phyloP scores from a whole-genome alignment of 495 filamentous ascomycete species.

The Tuber calosporum region DNA sequence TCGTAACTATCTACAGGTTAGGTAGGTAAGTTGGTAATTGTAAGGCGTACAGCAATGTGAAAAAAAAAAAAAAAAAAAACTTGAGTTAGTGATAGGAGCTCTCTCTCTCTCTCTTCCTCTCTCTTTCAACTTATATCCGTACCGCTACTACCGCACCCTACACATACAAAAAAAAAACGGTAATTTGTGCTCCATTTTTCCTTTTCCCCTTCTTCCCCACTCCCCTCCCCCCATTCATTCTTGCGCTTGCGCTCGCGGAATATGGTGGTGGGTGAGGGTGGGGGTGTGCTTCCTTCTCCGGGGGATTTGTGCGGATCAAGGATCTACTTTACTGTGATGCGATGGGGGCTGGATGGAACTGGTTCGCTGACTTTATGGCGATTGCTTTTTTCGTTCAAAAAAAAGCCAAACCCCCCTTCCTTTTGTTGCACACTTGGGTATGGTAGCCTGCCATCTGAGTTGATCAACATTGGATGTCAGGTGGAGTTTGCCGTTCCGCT shows the following conservation, averaged over 20 bases:
- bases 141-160: neutral
- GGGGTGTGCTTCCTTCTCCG: neutral
- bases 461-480: neutral
- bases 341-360: neutral
- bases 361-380: neutral
- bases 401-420: no score
- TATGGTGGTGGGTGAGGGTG: neutral
- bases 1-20: neutral
- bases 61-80: neutral
- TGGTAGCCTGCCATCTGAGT: neutral
- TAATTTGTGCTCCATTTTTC: neutral
- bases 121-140: neutral
- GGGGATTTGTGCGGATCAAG: neutral
- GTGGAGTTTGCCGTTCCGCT: conserved; percentile 3
- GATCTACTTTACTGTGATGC: neutral
- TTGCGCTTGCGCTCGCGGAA: neutral
- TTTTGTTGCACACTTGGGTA: neutral
- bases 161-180: neutral
- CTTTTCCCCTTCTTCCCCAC: neutral
- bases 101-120: neutral
- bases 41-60: neutral
- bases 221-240: neutral
- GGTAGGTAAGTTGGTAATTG: neutral
- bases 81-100: neutral
- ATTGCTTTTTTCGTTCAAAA: neutral